Base-by-base conservation (phyloP, 2,329 filamentous ascomycete species). In the Dothideomycetidae sp. region DNA sequence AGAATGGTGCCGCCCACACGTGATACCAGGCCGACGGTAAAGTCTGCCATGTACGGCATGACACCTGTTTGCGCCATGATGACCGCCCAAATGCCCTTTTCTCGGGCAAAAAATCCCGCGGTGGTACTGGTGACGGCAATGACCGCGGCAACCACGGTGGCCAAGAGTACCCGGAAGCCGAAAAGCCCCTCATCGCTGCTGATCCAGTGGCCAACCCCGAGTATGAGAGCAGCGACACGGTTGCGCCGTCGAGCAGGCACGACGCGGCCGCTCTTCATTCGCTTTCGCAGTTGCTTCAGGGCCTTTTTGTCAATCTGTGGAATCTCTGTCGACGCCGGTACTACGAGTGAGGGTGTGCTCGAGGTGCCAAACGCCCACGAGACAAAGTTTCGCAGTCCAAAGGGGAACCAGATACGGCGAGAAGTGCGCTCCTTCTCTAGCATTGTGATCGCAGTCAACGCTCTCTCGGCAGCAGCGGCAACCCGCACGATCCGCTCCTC, bases 61-160 rank as follows among this genome's bases (percentile, higher is more conserved):
- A 70, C 43, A 1, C 56, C 58, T 0, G 63, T 65, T 44, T 70
- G 67, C 0, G 58, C 66, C 50, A 65, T 70, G 29, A 71, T 68
- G 5, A 70, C 48, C 0, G 55, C 64, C 67, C 67, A 71, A 0
- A 71, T 52, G 0, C 67, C 66, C 45, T 67, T 68, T 39, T 70
- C 59, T 2, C 65, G 58, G 34, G 67, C 70, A 43, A 60, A 69
- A 46, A 71, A 70, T 1, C 62, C 65, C 0, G 66, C 21, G 2
- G 40, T 33, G 3, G 19, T 28, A 2, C 19, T 30, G 10, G 19
- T 38, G 1, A 34, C 34, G 4, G 40, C 40, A 9, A 35, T 29
- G 10, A 42, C 17, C 10, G 23, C 40, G 10, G 31, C 40, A 3
- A 36, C 29, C 23, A 42, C 19, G 13, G 40, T 38, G 12, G 35